phyloP scores from a whole-genome alignment of 148 eudicot species.

The Rhododendron molle region DNA sequence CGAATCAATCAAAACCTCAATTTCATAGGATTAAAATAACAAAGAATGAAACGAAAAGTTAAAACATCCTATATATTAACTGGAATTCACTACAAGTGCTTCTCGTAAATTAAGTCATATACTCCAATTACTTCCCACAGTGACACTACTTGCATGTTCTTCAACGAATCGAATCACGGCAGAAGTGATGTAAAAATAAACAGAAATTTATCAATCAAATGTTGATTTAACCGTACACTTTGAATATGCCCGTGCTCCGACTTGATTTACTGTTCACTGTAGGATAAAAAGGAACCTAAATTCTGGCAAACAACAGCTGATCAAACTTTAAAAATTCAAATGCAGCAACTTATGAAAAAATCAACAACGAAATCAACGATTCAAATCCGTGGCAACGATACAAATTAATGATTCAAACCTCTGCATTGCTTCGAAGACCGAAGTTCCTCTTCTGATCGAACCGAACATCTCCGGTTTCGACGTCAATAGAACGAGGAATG shows the following conservation, averaged over 20 bases:
- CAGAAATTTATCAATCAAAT: not conserved
- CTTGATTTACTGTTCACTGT: not conserved
- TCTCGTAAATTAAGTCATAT: not conserved
- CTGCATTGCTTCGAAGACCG: not conserved
- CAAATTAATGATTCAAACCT: not conserved
- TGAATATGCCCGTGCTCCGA: not conserved
- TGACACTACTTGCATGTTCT: not conserved
- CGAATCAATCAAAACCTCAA: not conserved
- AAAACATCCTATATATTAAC: not conserved
- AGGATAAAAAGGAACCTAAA: not conserved
- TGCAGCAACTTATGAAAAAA: not conserved
- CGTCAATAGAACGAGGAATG: constrained; percentile 42
- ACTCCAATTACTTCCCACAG: not conserved
- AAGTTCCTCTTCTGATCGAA: not conserved
- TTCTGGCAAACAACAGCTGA: not conserved
- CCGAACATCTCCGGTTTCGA: constrained; percentile 12
- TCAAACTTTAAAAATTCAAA: not conserved
- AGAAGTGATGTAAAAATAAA: not conserved
- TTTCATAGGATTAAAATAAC: not conserved
- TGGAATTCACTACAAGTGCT: not conserved
- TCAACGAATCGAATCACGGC: not conserved
- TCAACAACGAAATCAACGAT: not conserved
- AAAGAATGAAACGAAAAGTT: not conserved
- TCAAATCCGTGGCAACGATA: not conserved
- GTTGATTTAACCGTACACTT: not conserved